Evolutionary conservation across 768 basidiomycete species (phyloP).

Genomic region (Galerina marginata): DNA sequence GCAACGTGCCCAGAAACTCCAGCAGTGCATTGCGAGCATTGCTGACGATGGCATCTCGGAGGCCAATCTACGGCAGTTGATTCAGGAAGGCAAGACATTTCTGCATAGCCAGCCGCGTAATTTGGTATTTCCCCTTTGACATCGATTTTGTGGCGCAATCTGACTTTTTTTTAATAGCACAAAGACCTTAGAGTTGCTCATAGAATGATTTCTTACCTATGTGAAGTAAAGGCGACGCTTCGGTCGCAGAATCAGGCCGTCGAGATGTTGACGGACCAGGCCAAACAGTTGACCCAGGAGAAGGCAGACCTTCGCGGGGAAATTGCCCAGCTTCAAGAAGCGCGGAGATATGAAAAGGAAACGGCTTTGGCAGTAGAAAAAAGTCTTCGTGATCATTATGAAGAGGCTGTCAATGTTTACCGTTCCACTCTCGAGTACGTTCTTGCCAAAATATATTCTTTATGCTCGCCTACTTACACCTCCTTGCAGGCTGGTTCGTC

Average conservation of each 20-base stretch:
- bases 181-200: slow-evolving; percentile 54
- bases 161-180: slow-evolving; percentile 41
- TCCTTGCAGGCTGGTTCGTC: slow-evolving; percentile 28
- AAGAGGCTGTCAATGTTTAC: slow-evolving; percentile 49
- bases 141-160: neutral
- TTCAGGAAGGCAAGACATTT: slow-evolving; percentile 55
- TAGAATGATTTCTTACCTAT: slow-evolving; percentile 55
- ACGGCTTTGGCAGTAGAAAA: slow-evolving; percentile 56
- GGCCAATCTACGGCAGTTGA: slow-evolving; percentile 51
- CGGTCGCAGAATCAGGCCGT: slow-evolving; percentile 39
- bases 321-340: slow-evolving; percentile 45
- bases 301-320: slow-evolving; percentile 40
- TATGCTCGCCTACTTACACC: slow-evolving; percentile 1
- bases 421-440: slow-evolving; percentile 47
- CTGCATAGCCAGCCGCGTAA: slow-evolving; percentile 50
- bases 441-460: neutral
- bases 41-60: slow-evolving; percentile 62
- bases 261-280: slow-evolving; percentile 36
- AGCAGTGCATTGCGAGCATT: slow-evolving; percentile 56
- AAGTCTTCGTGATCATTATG: slow-evolving; percentile 58
- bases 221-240: slow-evolving; percentile 51
- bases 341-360: slow-evolving; percentile 55
- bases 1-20: slow-evolving; percentile 55
- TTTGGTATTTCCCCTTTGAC: slow-evolving; percentile 39
- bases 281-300: slow-evolving; percentile 41